Evolutionary conservation across 2,329 filamentous ascomycete genomes (phyloP).

Genomic region (Sclerotinia spermophila): DNA sequence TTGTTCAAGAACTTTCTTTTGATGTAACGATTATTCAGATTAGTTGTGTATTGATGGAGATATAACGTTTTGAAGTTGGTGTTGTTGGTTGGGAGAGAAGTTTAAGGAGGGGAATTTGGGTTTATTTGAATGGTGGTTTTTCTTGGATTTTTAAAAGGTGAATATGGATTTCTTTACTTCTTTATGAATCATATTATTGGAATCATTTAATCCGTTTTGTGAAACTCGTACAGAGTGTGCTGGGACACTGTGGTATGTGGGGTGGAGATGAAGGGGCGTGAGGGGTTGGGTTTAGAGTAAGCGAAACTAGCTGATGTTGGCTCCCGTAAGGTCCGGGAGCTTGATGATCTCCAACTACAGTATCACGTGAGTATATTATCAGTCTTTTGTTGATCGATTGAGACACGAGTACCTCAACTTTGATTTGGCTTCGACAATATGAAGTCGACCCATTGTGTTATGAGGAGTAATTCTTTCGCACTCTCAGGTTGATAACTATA

Average conservation of each 20-base stretch:
- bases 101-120: too few relatives aligned
- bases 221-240: background rate
- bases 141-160: too few relatives aligned
- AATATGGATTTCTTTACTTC: background rate
- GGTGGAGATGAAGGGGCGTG: background rate
- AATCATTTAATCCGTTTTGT: background rate
- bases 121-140: background rate
- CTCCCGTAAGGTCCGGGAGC: background rate
- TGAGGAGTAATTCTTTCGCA: background rate
- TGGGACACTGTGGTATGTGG: background rate
- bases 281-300: background rate
- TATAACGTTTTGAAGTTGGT: background rate
- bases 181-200: background rate
- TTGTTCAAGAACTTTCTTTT: too few relatives aligned
- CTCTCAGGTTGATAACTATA: too few relatives aligned
- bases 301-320: background rate
- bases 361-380: background rate
- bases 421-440: background rate
- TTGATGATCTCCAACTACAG: background rate
- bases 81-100: background rate
- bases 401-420: background rate
- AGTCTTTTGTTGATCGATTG: background rate
- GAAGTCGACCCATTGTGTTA: background rate
- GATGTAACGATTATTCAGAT: too few relatives aligned
- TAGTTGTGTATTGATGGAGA: too few relatives aligned